phyloP scores from a whole-genome alignment of 257 asterid genomes.

The Echium plantagineum region DNA sequence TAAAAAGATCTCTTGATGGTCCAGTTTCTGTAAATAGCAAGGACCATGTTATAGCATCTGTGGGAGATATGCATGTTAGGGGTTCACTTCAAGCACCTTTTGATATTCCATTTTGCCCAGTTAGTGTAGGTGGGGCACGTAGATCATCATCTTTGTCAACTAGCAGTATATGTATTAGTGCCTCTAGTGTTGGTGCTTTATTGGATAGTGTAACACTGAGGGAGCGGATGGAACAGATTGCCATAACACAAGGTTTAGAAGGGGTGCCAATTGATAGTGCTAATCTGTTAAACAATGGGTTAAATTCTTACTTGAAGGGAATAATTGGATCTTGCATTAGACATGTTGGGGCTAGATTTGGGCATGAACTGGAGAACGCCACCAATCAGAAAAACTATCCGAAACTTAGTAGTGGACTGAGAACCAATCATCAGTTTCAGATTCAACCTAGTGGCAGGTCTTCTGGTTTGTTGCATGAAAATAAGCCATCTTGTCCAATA shows the following conservation, averaged over 20 bases:
- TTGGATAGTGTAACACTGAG: slow-evolving; percentile 36
- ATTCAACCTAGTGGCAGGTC: slow-evolving; percentile 22
- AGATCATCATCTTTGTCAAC: slow-evolving; percentile 23
- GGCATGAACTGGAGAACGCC: slow-evolving; percentile 16
- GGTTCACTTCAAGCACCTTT: slow-evolving; percentile 54
- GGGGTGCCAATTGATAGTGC: slow-evolving; percentile 49
- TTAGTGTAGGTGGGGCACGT: slow-evolving; percentile 46
- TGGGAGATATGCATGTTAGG: slow-evolving; percentile 27
- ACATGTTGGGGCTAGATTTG: slow-evolving; percentile 35
- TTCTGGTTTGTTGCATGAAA: slow-evolving; percentile 26
- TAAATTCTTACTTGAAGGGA: slow-evolving; percentile 48
- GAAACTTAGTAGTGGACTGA: slow-evolving; percentile 41
- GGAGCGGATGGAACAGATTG: slow-evolving; percentile 59
- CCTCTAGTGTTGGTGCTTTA: slow-evolving; percentile 28
- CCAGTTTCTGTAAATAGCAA: slow-evolving; percentile 26
- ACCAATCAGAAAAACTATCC: slow-evolving; percentile 1
- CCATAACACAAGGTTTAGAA: slow-evolving; percentile 39
- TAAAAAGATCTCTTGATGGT: slow-evolving; percentile 21
- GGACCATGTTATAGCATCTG: slow-evolving; percentile 12
- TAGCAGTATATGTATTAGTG: slow-evolving; percentile 24
- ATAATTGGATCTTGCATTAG: slow-evolving; percentile 42
- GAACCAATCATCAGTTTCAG: slow-evolving; percentile 40
- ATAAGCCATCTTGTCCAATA: slow-evolving; percentile 18
- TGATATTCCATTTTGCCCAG: slow-evolving; percentile 47
- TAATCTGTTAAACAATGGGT: slow-evolving; percentile 42